phyloP scores from a whole-genome alignment of 1,139 yeast genomes.

The Candida sp. region DNA sequence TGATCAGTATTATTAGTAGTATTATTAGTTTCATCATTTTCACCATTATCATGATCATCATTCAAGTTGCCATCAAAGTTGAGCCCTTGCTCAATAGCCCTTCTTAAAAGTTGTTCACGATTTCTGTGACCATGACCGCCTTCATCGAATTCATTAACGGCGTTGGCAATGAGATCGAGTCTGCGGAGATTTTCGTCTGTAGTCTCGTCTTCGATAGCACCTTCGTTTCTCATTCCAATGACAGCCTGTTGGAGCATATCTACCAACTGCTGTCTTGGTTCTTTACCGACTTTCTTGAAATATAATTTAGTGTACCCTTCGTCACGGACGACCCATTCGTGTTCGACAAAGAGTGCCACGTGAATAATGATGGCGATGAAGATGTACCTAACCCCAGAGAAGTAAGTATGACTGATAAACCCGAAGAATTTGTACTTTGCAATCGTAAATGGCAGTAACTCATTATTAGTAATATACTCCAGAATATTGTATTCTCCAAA shows the following conservation, averaged over 20 bases:
- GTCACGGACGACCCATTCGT: conserved; percentile 72
- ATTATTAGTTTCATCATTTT: conserved; percentile 3
- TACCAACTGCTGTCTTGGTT: conserved; percentile 41
- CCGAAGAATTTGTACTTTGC: conserved; percentile 12
- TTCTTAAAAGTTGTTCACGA: conserved; percentile 17
- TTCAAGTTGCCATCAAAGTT: conserved; percentile 5
- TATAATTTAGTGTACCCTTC: conserved; percentile 60
- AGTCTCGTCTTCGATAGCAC: conserved; percentile 17
- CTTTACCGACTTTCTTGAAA: conserved; percentile 54
- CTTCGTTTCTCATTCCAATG: conserved; percentile 24
- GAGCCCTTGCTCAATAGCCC: conserved; percentile 12
- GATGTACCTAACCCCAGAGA: conserved; percentile 39
- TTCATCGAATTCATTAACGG: conserved; percentile 13
- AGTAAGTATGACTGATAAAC: conserved; percentile 33
- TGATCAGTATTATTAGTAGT: conserved; percentile 1
- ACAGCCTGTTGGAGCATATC: conserved; percentile 35
- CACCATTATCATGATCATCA: conserved; percentile 3
- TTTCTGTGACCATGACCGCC: conserved; percentile 23
- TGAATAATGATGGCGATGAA: conserved; percentile 37
- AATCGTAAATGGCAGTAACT: conserved; percentile 6
- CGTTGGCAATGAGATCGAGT: conserved; percentile 27
- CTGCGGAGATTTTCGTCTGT: conserved; percentile 21
- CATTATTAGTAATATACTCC: conserved; percentile 6
- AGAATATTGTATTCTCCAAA: conserved; percentile 40
- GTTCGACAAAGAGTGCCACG: conserved; percentile 52